Conservation (phyloP, 1,139 yeast genomes). For the Yamadazyma siamensis region DNA sequence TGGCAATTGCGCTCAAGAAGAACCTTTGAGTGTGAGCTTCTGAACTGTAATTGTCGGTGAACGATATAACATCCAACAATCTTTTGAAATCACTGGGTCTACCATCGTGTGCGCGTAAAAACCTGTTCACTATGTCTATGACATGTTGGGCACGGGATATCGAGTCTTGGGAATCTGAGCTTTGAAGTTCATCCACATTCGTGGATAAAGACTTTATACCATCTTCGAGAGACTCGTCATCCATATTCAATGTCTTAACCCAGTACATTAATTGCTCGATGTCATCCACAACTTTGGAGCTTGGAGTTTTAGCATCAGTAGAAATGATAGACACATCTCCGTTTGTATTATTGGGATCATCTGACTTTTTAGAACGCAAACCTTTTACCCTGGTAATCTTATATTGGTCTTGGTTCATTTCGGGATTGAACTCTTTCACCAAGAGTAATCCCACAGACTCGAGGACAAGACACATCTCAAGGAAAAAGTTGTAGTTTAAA, state of each 20-base stretch:
- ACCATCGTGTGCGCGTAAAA: slow-evolving; percentile 9
- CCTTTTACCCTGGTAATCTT: slow-evolving; percentile 71
- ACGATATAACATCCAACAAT: slow-evolving; percentile 25
- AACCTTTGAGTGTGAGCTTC: slow-evolving; percentile 33
- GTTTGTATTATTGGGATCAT: slow-evolving; percentile 16
- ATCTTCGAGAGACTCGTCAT: slow-evolving; percentile 7
- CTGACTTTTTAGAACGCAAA: slow-evolving; percentile 41
- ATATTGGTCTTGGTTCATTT: slow-evolving; percentile 23
- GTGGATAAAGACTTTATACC: slow-evolving; percentile 15
- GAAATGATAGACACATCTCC: slow-evolving; percentile 17
- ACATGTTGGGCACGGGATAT: slow-evolving; percentile 9
- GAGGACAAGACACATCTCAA: slow-evolving; percentile 56
- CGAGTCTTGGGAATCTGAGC: slow-evolving; percentile 5
- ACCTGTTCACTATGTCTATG: slow-evolving; percentile 17
- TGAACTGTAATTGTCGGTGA: too few relatives aligned
- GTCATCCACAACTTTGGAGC: slow-evolving; percentile 28
- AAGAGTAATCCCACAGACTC: slow-evolving; percentile 78
- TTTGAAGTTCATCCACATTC: slow-evolving; percentile 12
- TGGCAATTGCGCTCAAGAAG: slow-evolving; percentile 63
- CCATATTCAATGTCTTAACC: slow-evolving; percentile 25
- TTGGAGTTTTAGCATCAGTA: slow-evolving; percentile 17
- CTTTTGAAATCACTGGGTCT: slow-evolving; percentile 20
- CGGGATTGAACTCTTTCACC: slow-evolving; percentile 32
- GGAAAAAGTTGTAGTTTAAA: slow-evolving; percentile 25
- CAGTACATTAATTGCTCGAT: slow-evolving; percentile 25